These are phyloP conservation scores for Penicillium hesseltinei DNA, from an alignment of 2,329 filamentous ascomycete genomes.

Conservation along the genomic window DNA sequence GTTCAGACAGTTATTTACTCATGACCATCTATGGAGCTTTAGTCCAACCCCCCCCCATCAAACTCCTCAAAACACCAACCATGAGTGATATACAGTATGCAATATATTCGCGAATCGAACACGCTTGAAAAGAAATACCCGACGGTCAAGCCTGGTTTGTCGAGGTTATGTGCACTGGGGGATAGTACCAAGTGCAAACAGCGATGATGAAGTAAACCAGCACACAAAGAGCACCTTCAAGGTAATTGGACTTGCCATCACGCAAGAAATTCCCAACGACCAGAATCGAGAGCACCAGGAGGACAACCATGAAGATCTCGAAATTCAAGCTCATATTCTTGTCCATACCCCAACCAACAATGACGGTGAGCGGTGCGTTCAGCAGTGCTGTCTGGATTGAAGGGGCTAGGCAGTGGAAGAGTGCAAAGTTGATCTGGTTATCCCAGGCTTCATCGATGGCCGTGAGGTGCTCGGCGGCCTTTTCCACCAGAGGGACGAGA, in stretches of 20 bases:
- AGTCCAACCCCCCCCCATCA: background rate
- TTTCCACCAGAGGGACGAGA: constrained; percentile 76
- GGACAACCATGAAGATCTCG: constrained; percentile 78
- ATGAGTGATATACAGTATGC: background rate
- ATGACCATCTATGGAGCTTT: background rate
- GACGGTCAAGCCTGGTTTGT: constrained; percentile 17
- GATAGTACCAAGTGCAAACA: constrained; percentile 61
- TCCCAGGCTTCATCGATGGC: constrained; percentile 78
- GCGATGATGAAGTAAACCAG: constrained; percentile 63
- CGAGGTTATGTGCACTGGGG: constrained; percentile 44
- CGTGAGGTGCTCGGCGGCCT: constrained; percentile 80
- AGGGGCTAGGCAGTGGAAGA: constrained; percentile 80
- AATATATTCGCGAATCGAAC: background rate
- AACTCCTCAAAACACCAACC: background rate
- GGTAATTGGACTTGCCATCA: constrained; percentile 85
- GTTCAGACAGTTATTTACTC: background rate
- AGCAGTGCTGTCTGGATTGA: constrained; percentile 87
- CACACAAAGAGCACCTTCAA: constrained; percentile 80
- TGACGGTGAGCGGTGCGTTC: constrained; percentile 77
- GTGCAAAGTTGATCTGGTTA: constrained; percentile 71
- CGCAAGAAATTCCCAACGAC: constrained; percentile 84
- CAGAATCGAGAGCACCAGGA: constrained; percentile 79
- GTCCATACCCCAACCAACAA: constrained; percentile 76
- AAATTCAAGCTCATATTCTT: constrained; percentile 77
- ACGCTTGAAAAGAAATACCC: background rate